Evolutionary conservation across 2,329 filamentous ascomycete species (phyloP).

Genomic region (Pseudogymnoascus sp.): DNA sequence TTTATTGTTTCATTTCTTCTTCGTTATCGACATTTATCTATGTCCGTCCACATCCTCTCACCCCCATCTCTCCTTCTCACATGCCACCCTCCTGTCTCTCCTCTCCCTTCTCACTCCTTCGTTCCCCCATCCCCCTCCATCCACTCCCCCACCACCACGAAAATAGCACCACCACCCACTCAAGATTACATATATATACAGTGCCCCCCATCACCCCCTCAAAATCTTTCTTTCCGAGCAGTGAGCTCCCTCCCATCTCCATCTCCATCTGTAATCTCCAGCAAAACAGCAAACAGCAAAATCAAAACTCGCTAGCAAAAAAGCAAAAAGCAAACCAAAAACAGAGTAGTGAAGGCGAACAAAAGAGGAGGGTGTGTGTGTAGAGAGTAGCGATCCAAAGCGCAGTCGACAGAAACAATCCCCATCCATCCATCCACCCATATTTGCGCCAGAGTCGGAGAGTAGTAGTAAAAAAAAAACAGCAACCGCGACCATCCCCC

Average conservation of each 20-base stretch:
- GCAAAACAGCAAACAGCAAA: background rate
- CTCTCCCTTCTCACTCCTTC: background rate
- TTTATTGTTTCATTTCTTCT: background rate
- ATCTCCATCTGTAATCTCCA: background rate
- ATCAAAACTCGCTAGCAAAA: background rate
- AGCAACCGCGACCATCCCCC: background rate
- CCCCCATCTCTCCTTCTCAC: background rate
- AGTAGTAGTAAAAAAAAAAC: background rate
- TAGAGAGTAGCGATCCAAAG: background rate
- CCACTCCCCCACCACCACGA: background rate
- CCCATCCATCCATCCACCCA: background rate
- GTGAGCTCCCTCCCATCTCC: background rate
- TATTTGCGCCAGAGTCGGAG: conserved; percentile 2
- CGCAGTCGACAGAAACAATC: background rate
- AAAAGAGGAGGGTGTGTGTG: background rate
- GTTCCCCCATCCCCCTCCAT: background rate
- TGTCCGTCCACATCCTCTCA: background rate
- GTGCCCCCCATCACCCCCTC: too few species aligned
- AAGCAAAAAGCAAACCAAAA: background rate
- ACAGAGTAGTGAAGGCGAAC: background rate
- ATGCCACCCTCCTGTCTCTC: background rate
- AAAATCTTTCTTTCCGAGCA: background rate
- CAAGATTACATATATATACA: conserved; percentile 7
- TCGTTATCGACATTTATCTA: background rate
- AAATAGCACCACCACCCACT: background rate